Percentiles rank a stretch among this genome's conserved stretches.
These are phyloP conservation scores for Stagonosporopsis tanaceti DNA, from an alignment of 2,329 filamentous ascomycete genomes.

Conservation along the genomic window DNA sequence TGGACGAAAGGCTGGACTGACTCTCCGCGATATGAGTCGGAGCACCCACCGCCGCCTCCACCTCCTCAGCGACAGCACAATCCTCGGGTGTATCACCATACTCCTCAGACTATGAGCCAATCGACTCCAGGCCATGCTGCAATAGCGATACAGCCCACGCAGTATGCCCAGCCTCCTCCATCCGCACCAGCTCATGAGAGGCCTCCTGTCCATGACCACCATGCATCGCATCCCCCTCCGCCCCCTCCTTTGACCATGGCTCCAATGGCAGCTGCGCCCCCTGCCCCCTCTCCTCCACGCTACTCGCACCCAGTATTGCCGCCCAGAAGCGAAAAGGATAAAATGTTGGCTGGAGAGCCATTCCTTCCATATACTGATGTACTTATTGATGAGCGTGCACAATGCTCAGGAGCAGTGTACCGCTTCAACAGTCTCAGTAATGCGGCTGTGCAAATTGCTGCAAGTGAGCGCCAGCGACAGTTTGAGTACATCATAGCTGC, in stretches of 20 bases:
- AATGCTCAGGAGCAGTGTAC: conserved; percentile 82
- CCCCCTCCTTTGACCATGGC: conserved; percentile 31
- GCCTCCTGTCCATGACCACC: conserved; percentile 26
- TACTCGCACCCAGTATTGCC: conserved; percentile 36
- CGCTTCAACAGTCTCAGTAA: conserved; percentile 86
- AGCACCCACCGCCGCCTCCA: conserved; percentile 19
- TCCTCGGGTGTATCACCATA: conserved; percentile 42
- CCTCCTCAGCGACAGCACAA: conserved; percentile 38
- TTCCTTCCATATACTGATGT: conserved; percentile 82
- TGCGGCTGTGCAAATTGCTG: conserved; percentile 72
- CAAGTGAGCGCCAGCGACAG: conserved; percentile 71
- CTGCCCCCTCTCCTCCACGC: conserved; percentile 31
- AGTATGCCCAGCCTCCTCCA: conserved; percentile 9
- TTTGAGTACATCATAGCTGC: conserved; percentile 77
- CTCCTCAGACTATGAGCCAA: conserved; percentile 36
- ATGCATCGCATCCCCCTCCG: conserved; percentile 21
- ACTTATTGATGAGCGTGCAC: conserved; percentile 81
- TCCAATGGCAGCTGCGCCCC: conserved; percentile 25
- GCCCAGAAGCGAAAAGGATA: conserved; percentile 78
- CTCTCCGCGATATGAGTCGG: conserved; percentile 13
- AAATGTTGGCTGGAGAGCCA: conserved; percentile 81
- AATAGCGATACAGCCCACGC: conserved; percentile 19
- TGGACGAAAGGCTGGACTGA: conserved; percentile 13
- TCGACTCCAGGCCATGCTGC: conserved; percentile 28
- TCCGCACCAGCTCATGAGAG: conserved; percentile 55